Evolutionary conservation across 306 rosid genomes (phyloP), one percentile per base, ranked within the genome.

Genomic region (Leucaena leucocephala): DNA sequence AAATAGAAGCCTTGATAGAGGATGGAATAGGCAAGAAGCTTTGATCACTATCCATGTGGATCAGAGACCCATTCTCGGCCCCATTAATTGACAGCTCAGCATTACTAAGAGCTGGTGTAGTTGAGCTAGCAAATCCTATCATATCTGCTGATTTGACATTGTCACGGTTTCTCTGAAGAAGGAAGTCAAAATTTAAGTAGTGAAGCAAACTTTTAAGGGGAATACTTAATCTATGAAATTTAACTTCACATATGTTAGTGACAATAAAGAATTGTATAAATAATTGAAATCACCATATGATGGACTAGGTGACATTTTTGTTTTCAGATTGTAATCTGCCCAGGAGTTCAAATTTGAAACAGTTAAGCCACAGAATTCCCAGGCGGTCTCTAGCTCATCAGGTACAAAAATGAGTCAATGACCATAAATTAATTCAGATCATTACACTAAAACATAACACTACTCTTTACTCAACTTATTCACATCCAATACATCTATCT

Each of bases 1-100:
- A 90, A 44, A 90, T 90, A 19, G 90, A 90, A 81, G 92, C 90
- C 78, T 84, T 88, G 79, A 88, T 89, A 40, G 87, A 68, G 71
- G 83, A 78, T 14, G 94, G 92, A 44, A 88, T 45, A 49, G 77
- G 80, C 87, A 90, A 85, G 81, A 88, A 88, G 84, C 82, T 88
- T 77, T 86, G 89, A 83, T 90, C 94, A 34, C 34, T 12, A 61
- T 61, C 67, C 67, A 61, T 61, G 67, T 61, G 67, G 67, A 61
- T 34, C n/a, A 61, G 67, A 61, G 67, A 61, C 42, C 67, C 67
- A 4, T 61, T 61, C 67, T 34, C 67, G 1, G 8, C 67, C n/a
- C 67, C 67, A 33, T 61, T 40, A 33, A 61, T 61, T 4, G 67
- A 61, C 67, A 34, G 40, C 40, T 61, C 67, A 33, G 67, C 67